Evolutionary conservation across 2,329 filamentous ascomycete species (phyloP).

Genomic region (Lasiodiplodia citricola): DNA sequence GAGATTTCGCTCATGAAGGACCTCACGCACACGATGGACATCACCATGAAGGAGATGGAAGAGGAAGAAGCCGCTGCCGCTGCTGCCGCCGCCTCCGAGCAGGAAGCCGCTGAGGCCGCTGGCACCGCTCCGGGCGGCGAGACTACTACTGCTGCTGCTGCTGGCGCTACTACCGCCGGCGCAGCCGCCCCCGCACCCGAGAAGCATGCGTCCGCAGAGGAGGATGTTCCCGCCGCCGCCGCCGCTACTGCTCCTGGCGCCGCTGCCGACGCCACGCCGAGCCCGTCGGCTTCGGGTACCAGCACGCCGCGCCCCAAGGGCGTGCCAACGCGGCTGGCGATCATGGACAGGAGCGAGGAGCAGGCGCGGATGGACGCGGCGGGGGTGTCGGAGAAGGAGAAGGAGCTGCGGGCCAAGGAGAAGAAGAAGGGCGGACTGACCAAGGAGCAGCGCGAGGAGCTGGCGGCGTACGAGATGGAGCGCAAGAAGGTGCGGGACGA

Average conservation of each 20-base stretch:
- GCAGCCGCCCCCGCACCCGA: conserved; percentile 47
- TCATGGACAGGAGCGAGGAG: conserved; percentile 88
- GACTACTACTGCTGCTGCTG: conserved; percentile 55
- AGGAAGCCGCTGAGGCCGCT: conserved; percentile 42
- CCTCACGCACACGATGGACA: conserved; percentile 97
- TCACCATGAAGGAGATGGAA: conserved; percentile 82
- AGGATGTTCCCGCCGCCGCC: conserved; percentile 30
- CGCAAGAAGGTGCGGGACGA: conserved; percentile 83
- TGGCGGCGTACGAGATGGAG: conserved; percentile 87
- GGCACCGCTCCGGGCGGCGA: conserved; percentile 30
- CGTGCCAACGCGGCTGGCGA: conserved; percentile 80
- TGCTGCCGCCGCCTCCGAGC: conserved; percentile 58
- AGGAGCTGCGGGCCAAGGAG: conserved; percentile 76
- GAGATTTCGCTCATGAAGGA: conserved; percentile 99
- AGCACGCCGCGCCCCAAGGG: conserved; percentile 52
- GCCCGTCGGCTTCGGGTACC: conserved; percentile 45
- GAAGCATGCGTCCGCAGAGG: conserved; percentile 32
- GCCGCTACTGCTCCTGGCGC: conserved; percentile 39
- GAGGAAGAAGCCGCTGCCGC: conserved; percentile 65
- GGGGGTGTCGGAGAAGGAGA: conserved; percentile 73
- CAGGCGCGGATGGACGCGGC: conserved; percentile 69
- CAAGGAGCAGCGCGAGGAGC: conserved; percentile 92
- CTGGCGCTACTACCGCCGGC: conserved; percentile 29
- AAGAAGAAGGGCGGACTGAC: conserved; percentile 87
- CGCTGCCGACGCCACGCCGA: conserved; percentile 32